Base-by-base conservation (phyloP, 2,329 filamentous ascomycete genomes). In the Xylariaceae sp. region DNA sequence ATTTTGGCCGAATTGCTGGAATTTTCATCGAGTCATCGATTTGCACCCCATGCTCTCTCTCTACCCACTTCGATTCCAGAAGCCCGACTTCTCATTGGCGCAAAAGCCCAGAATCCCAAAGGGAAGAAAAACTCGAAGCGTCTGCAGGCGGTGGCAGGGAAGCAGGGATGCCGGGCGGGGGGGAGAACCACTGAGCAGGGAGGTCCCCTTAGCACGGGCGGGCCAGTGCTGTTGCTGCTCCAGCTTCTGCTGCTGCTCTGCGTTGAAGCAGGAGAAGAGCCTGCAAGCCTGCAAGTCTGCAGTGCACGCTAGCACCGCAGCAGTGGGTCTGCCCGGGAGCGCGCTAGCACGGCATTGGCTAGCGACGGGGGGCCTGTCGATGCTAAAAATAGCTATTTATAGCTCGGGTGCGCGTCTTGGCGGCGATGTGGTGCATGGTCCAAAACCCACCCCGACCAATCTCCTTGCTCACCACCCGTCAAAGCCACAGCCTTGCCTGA, bases 341-440 rank as follows among this genome's bases (percentile, higher is more conserved):
- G 15, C 47, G 47, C 47, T 49, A 49, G 47, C 13, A 17, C 39
- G n/a, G 39, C 42, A 23, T 53, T 64, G 50, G 58, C 45, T 60
- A 47, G 48, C 53, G 54, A 56, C 44, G 57, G 48, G 51, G 50
- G 55, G 4, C 58, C 61, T 62, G 59, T 59, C 57, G 61, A 61
- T 64, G 57, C 70, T 72, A 72, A 67, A 66, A 69, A 71, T 72
- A 71, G 66, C 68, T 71, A 71, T 71, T 68, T 67, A 67, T 72
- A 71, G 70, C 66, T 35, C 30, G 42, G 42, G 13, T 45, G 42
- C 42, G 13, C 37, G 5, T 6, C 42, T 45, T 45, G 42, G 42
- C 10, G 23, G 37, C 10, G 9, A 23, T 42, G 37, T 37, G 51
- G 15, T 42, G 51, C 35, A 42, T 42, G 9, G 37, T 10, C 37